Evolutionary conservation across 2,329 filamentous ascomycete genomes (phyloP), one percentile per base, ranked within the genome.

Genomic region (Pseudogymnoascus sp.): DNA sequence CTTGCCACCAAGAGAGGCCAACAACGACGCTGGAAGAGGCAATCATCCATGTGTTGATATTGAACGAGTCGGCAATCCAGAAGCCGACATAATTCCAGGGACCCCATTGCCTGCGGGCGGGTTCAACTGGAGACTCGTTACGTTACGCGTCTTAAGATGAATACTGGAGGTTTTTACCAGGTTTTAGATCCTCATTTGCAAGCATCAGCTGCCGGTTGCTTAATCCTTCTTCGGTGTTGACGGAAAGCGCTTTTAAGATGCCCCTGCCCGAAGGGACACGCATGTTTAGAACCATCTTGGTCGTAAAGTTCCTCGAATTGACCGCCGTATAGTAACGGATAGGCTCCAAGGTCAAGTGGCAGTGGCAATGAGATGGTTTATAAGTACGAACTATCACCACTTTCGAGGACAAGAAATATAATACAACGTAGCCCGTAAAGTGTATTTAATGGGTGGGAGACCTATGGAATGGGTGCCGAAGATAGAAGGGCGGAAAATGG

Each of bases 1-100:
- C 88, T 77, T 96, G 91, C 91, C 91, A 96, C 91, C 91, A 96
- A 7, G 90, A 90, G 26, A 96, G 80, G 11, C 91, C 90, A 59
- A 78, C 80, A 1, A 88, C 83, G 38, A 96, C 90, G 84, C 91
- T 92, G 38, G 89, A 87, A 1, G 89, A 91, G 0, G 89, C 89
- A 66, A 96, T 95, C 90, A 96, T 96, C 92, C 91, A 96, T 1
- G 91, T 95, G 75, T 93, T 95, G 73, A 95, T 91, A 74, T 93
- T 93, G 78, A 93, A 91, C 0, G 86, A 89, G 76, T 93, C 90
- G 31, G 89, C 88, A 71, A 95, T 83, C 90, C 90, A 93, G 73
- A 95, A 95, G 12, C 86, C 89, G 41, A 96, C 89, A 73, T 92
- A 96, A 75, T 96, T 96, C 85, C 89, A 91, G 33, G 89, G 78